Base-by-base conservation (phyloP, 176 grass and related monocot genomes). In the Calamus simplicifolius region DNA sequence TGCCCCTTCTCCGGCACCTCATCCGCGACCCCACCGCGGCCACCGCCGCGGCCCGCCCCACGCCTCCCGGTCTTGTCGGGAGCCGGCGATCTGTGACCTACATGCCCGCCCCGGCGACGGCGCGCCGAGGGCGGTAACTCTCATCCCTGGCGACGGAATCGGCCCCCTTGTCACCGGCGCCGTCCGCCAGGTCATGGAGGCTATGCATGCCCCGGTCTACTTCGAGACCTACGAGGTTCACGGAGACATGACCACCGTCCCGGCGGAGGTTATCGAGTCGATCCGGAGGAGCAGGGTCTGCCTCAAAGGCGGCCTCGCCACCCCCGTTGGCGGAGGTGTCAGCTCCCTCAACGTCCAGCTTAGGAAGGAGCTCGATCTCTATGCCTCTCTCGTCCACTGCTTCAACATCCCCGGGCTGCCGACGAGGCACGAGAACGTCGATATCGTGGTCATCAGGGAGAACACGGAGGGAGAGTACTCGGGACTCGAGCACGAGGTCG, bases 391-490 rank as follows among this genome's bases (percentile, higher is more conserved):
- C 50, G 85, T 95, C 38, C 73, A 95, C 63, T 95, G 89, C 75
- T 82, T 75, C 68, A 95, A 89, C 80, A 69, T 95, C 28, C 80
- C 85, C 1, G 85, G 89, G 0, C 30, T 95, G 15, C 89, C 89
- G 49, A 95, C 89, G 52, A 78, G 89, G 57, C 89, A 95, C 64
- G 13, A 85, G 61, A 79, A 80, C 54, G 89, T 95, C 19, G 85
- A 95, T 70, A 95, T 95, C 64, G 89, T 95, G 25, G 81, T 96
- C 64, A 96, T 96, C 71, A 90, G 86, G 69, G 91, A 96, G 80
- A 96, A 96, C 63, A 96, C 91, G 16, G 91, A 96, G 64, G 91
- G 86, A 5, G 86, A 96, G 77, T 96, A 96, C 79, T 87, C 86
- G 30, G 91, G 91, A n/a, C 87, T 96, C 16, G 86, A 96, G 77